Conservation (phyloP, 2,329 filamentous ascomycete species). For the Fusarium napiforme region DNA sequence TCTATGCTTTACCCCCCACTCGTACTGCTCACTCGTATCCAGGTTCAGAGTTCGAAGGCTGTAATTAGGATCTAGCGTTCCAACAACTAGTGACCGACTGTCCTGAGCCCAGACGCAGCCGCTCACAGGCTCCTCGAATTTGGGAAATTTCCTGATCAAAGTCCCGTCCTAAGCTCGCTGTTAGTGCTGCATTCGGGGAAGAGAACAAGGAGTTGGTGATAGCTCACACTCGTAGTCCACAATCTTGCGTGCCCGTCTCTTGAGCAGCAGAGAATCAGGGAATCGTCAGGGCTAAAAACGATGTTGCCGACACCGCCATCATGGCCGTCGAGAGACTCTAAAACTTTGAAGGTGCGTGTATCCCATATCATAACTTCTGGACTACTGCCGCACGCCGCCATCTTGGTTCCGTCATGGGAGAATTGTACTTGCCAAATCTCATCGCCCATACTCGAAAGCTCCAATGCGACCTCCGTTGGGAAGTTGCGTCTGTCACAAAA, state of each 20-base stretch:
- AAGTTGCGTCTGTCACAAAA: constrained; percentile 83
- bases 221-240: constrained; percentile 76
- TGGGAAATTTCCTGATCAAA: constrained; percentile 70
- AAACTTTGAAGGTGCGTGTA: constrained; percentile 72
- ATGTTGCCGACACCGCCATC: constrained; percentile 79
- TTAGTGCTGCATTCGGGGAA: constrained; percentile 28
- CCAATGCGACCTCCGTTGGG: constrained; percentile 75
- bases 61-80: constrained; percentile 74
- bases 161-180: constrained; percentile 65
- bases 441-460: constrained; percentile 77
- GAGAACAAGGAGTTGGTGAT: background rate
- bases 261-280: constrained; percentile 85
- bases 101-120: constrained; percentile 90
- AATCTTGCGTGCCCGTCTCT: constrained; percentile 78
- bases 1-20: constrained; percentile 77
- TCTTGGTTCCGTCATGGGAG: constrained; percentile 83
- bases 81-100: constrained; percentile 80
- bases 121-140: constrained; percentile 86
- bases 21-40: constrained; percentile 68
- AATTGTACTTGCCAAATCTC: constrained; percentile 95
- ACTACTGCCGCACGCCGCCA: constrained; percentile 86
- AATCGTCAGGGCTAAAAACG: constrained; percentile 92
- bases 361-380: constrained; percentile 85
- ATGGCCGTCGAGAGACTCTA: constrained; percentile 73
- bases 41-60: constrained; percentile 79